Evolutionary conservation across 2,329 filamentous ascomycete genomes (phyloP), one percentile per base, ranked within the genome.

Genomic region (Xylariaceae sp.): DNA sequence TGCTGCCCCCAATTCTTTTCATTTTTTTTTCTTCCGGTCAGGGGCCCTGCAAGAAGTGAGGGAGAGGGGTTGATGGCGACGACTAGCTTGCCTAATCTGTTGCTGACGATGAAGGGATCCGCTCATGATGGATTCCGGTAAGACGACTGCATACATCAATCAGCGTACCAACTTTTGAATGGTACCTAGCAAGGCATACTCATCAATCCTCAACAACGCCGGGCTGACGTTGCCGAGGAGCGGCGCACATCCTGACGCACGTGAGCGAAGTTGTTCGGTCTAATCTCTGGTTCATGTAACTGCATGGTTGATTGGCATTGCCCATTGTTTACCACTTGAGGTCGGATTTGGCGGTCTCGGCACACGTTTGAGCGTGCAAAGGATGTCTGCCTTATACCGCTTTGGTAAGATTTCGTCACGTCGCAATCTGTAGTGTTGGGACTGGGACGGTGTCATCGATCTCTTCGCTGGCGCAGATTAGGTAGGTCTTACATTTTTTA

Each of bases 261-360:
- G 49, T 51, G 47, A 44, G 58, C 60, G 52, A 56, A 45, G 59
- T 49, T 53, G 57, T 48, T 57, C 44, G 47, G 53, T 39, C 56
- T 51, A n/a, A 6, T 56, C 44, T 58, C 7, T 42, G 37, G 23
- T 5, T 30, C 23, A 30, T 30, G 23, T 30, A 30, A 30, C 23
- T 30, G 23, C 5, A 30, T 30, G 23, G 23, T 30, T 30, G 23
- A 30, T 30, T 30, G 23, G 23, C 23, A 30, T 30, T 30, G 23
- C 23, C 23, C 23, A 30, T 30, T 30, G 23, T 30, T 30, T 30
- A 30, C 23, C 23, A 30, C 23, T 30, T 30, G 4, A 5, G 23
- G 23, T 30, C 23, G 23, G 23, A 30, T 30, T 30, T 30, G 23
- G 23, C 4, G 23, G 23, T 30, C 23, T 30, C 23, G 23, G 23